Base-by-base conservation (phyloP, 1,284 basidiomycete species). In the Ganoderma lucidum region DNA sequence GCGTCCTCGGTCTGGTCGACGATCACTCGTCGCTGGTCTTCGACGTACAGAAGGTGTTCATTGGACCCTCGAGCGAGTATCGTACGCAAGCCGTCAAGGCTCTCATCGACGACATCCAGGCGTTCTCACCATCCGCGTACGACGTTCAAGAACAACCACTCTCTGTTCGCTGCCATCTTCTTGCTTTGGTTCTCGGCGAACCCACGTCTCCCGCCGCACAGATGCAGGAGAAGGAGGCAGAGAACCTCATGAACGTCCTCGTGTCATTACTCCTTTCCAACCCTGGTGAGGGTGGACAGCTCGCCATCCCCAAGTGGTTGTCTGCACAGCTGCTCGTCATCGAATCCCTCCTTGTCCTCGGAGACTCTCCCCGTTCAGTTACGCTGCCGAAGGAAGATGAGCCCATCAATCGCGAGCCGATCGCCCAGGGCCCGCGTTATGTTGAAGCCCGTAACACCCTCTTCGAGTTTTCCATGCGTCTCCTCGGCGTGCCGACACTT, bases 11-110 rank as follows among this genome's bases (percentile, higher is more conserved):
- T 14, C 85, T 99, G 37, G 92, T 97, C 60, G 97, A 99, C 77
- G 89, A 93, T 71, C 93, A 96, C 75, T 90, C 93, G 9, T 91
- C 92, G 6, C 87, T 98, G 58, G 91, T 98, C 61, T 98, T 98
- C 77, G 96, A 98, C 77, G 88, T 98, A 62, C 91, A 94, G 75
- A 86, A 87, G 41, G 92, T 93, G 14, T 96, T 97, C 80, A 86
- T 92, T 65, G 89, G 90, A 35, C 83, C 87, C 2, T 82, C 84
- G 55, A 88, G 86, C 62, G 85, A 84, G 41, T 87, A 90, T 74
- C 90, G 91, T 73, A 83, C 86, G 48, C 81, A 89, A 71, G 88
- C 90, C 15, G 85, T 93, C 60, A 86, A 85, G 53, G 84, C 88
- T 65, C 85, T 96, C 65, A 84, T 94, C 64, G 90, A 92, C 51